Conservation (phyloP, 306 rosid genomes). For the Gynostemma pentaphyllum region DNA sequence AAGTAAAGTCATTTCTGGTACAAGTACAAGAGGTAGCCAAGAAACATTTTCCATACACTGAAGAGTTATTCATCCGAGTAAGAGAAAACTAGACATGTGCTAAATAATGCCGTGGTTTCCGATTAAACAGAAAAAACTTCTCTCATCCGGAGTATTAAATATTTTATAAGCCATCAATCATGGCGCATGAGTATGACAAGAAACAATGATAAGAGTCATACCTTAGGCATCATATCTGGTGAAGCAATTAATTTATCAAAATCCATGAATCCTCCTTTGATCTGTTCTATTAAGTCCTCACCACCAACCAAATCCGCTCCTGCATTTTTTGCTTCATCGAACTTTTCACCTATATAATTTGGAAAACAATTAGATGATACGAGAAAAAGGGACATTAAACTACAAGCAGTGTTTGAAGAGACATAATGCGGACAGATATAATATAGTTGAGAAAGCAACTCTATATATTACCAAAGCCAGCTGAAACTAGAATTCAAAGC, state of each 20-base stretch:
- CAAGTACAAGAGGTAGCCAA: not conserved
- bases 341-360: conserved; percentile 59
- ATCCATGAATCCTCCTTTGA: conserved; percentile 97
- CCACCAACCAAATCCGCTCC: conserved; percentile 99
- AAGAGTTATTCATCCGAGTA: not conserved
- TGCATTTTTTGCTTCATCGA: conserved; percentile 90
- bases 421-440: not conserved
- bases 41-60: not conserved
- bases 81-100: not conserved
- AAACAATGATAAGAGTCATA: conserved; percentile 29
- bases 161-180: not conserved
- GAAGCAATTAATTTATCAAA: conserved; percentile 97
- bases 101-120: not conserved
- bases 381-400: not conserved
- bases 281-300: conserved; percentile 95
- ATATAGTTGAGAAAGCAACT: not conserved
- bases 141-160: not conserved
- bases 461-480: not conserved
- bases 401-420: not conserved
- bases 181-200: conserved; percentile 2
- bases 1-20: too few relatives aligned
- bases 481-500: not conserved
- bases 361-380: not conserved
- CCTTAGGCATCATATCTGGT: conserved; percentile 99
- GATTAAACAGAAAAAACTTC: not conserved